Evolutionary conservation across 768 basidiomycete species (phyloP).

Genomic region (Candolleomyces efflorescens): DNA sequence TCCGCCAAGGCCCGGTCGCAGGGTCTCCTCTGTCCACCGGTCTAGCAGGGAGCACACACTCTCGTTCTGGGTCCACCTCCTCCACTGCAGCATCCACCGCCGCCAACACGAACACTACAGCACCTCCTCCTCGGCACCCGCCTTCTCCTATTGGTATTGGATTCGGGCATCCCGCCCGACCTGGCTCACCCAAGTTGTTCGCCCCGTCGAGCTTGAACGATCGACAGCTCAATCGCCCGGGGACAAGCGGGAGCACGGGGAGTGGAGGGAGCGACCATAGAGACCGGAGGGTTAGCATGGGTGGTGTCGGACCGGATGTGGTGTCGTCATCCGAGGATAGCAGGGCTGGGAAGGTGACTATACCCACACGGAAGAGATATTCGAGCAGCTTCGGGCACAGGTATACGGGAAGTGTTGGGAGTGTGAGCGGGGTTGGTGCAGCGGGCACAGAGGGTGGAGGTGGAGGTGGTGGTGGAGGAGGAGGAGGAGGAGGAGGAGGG

Average conservation of each 20-base stretch:
- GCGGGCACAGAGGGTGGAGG: conserved; percentile 10
- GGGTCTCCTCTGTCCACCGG: conserved; percentile 8
- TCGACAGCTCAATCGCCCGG: conserved; percentile 15
- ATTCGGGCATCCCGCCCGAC: conserved; percentile 6
- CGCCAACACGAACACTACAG: conserved; percentile 6
- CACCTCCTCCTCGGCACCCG: conserved; percentile 18
- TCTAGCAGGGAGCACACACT: conserved; percentile 5
- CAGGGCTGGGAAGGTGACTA: conserved; percentile 9
- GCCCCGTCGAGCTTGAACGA: conserved; percentile 24
- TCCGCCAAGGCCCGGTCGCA: conserved; percentile 18
- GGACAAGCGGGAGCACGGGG: conserved; percentile 17
- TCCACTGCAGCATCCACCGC: background rate
- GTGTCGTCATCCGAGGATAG: too few relatives aligned
- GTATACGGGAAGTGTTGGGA: conserved; percentile 36
- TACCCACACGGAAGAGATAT: conserved; percentile 55
- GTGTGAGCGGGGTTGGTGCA: conserved; percentile 26
- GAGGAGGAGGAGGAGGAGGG: conserved; percentile 15
- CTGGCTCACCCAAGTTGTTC: conserved; percentile 17
- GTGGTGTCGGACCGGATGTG: background rate
- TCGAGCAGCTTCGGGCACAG: conserved; percentile 78
- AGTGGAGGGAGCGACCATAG: conserved; percentile 13
- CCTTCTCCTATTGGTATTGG: conserved; percentile 21
- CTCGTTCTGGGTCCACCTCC: conserved; percentile 16
- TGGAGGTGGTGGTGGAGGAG: conserved; percentile 11
- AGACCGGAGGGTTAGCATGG: conserved; percentile 14